Evolutionary conservation across 371 early-diverging fungal genomes (phyloP).

Genomic region (Rhizopus arrhizus): DNA sequence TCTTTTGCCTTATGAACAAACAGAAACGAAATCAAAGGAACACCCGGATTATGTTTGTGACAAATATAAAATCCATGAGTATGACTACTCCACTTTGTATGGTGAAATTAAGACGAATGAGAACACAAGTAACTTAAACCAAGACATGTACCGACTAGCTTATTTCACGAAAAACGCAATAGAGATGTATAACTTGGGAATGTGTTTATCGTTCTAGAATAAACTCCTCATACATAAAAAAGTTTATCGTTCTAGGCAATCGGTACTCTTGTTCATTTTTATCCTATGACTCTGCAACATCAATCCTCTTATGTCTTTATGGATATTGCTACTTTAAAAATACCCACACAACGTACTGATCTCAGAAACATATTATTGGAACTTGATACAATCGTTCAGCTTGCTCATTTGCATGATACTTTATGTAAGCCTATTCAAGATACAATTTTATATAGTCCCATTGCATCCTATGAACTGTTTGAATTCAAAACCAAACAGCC

Average conservation of each 20-base stretch:
- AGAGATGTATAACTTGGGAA: slow-evolving; percentile 11
- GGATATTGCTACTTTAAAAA: slow-evolving; percentile 15
- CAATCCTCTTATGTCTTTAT: slow-evolving; percentile 4
- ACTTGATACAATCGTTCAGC: neutral
- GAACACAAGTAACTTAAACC: slow-evolving; percentile 10
- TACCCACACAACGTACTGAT: slow-evolving; percentile 9
- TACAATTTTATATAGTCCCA: slow-evolving; percentile 6
- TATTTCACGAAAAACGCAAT: slow-evolving; percentile 23
- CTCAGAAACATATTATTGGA: slow-evolving; percentile 5
- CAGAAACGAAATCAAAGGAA: slow-evolving; percentile 6
- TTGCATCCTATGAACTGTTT: slow-evolving; percentile 8
- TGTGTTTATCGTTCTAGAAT: slow-evolving; percentile 5
- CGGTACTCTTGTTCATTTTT: neutral
- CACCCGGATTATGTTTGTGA: slow-evolving; percentile 12
- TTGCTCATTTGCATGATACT: slow-evolving; percentile 3
- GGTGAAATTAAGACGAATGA: slow-evolving; percentile 9
- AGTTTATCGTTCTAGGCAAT: no score
- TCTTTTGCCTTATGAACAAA: slow-evolving; percentile 10
- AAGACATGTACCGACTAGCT: slow-evolving; percentile 27
- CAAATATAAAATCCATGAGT: slow-evolving; percentile 10
- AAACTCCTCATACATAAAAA: no score
- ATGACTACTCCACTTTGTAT: slow-evolving; percentile 3
- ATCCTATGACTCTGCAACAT: slow-evolving; percentile 6
- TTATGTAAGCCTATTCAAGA: slow-evolving; percentile 6
- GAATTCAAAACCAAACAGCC: neutral